Base-by-base conservation (phyloP, 805 yeast genomes). In the Helenozyma baotianmanensis region DNA sequence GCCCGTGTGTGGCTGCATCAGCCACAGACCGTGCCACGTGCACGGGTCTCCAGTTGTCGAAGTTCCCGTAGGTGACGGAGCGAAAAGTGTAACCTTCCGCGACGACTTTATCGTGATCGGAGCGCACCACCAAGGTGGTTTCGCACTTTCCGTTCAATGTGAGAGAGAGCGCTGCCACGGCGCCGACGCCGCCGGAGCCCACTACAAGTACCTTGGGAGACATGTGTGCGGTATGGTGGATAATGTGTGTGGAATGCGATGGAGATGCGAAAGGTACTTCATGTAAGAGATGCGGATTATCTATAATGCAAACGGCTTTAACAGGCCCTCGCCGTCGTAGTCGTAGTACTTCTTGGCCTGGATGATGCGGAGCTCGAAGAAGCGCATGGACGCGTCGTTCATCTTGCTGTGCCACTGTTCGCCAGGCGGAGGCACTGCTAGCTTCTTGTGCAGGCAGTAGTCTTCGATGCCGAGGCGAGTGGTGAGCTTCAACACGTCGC, bases 341-440 rank as follows among this genome's bases (percentile, higher is more conserved):
- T 38, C 50, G 40, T 48, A 66, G 25, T 42, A 54, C 27, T 74
- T 71, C 35, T 73, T 63, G 13, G 82, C 72, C 44, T 80, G 81
- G 6, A 87, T 65, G 12, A 87, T 68, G 27, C 80, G 68, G 33
- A 87, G 64, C 55, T 87, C 96, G 51, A 81, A 79, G 38, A 74
- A 74, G 48, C 77, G 76, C 90, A 87, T 75, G 5, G 68, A 74
- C 2, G 71, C 60, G 33, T 77, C 78, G 3, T 80, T 80, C 19
- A 76, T 80, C 43, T 60, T 71, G 55, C 59, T 14, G 17, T 17
- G 16, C 15, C 27, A 27, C 9, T 18, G 19, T 1, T 25, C 13
- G 21, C 35, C 35, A 8, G 19, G 7, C 19, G 19, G 19, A 6
- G 5, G 19, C 7, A 17, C 8, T n/a, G n/a, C n/a, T n/a, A n/a